Evolutionary conservation across 2,329 filamentous ascomycete genomes (phyloP).

Genomic region (Monosporascus sp.): DNA sequence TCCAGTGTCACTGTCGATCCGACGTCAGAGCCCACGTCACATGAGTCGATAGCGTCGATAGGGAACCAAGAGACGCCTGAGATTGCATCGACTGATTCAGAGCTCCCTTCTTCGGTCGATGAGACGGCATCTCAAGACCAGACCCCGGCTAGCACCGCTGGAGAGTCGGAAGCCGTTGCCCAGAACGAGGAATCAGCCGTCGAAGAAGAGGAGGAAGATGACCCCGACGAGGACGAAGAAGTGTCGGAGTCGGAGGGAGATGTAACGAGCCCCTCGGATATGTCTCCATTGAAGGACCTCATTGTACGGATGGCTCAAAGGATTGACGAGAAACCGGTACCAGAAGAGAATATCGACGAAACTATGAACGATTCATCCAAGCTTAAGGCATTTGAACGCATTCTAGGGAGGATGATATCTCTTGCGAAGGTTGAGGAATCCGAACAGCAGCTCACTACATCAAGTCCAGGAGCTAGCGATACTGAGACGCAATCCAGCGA

Average conservation of each 20-base stretch:
- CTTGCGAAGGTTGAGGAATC: slow-evolving; percentile 23
- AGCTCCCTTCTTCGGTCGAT: slow-evolving; percentile 1
- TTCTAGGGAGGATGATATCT: slow-evolving; percentile 43
- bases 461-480: neutral
- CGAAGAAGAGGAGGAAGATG: slow-evolving; percentile 9
- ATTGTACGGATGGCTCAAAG: slow-evolving; percentile 46
- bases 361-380: slow-evolving; percentile 29
- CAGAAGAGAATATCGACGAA: slow-evolving; percentile 18
- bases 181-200: slow-evolving; percentile 21
- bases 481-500: neutral
- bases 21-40: neutral
- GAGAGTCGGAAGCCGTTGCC: slow-evolving; percentile 15
- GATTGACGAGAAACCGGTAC: slow-evolving; percentile 30
- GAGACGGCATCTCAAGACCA: slow-evolving; percentile 1
- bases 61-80: neutral
- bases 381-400: slow-evolving; percentile 44
- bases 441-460: neutral
- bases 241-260: slow-evolving; percentile 10
- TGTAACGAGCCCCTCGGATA: slow-evolving; percentile 26
- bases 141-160: neutral
- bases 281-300: slow-evolving; percentile 35
- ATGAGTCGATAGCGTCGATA: neutral
- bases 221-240: slow-evolving; percentile 10
- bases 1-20: neutral
- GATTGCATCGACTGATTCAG: neutral